Evolutionary conservation across 2,329 filamentous ascomycete species (phyloP), one percentile per base, ranked within the genome.

Genomic region (Sporothrix inflata): DNA sequence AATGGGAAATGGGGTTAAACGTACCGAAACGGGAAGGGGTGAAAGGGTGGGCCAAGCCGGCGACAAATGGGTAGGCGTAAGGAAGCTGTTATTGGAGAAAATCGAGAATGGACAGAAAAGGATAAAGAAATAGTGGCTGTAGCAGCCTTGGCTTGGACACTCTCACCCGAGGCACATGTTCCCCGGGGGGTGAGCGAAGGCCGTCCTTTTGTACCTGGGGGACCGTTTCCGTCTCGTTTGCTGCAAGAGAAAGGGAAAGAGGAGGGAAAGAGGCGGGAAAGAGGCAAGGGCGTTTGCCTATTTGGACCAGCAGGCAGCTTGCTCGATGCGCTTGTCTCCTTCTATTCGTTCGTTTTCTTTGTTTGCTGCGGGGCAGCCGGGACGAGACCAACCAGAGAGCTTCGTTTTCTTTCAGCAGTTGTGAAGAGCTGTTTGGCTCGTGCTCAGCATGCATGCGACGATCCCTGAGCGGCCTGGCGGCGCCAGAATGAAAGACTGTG

Each of bases 281-380:
- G 45, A 47, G 45, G 45, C 45, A 47, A 47, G 42, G 49, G 49
- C 49, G 49, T 53, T 53, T 53, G 49, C 49, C 49, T 14, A 53
- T 12, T 53, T 53, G 21, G 49, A 53, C 19, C n/a, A 24, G 49
- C 42, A 53, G 49, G n/a, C 30, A 34, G 30, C 30, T 34, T 34
- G 30, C 30, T 6, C 6, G 3, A 3, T 34, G 3, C 30, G 3
- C 30, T 34, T 34, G 3, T 34, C 30, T 34, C 6, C 6, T 34
- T 34, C 30, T 34, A 34, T 34, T 34, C 30, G 30, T 34, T 34
- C 30, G 30, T 61, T 55, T 53, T 55, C 47, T 68, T 55, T 68
- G 65, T 68, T 40, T 53, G 65, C 27, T 68, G 65, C 27, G 65
- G 65, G 45, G 65, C 65, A 21, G 30, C 4, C 12, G 30, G 6